These are phyloP conservation scores for Chloris gayana DNA, from an alignment of 176 grass and related monocot species.

Conservation along the genomic window DNA sequence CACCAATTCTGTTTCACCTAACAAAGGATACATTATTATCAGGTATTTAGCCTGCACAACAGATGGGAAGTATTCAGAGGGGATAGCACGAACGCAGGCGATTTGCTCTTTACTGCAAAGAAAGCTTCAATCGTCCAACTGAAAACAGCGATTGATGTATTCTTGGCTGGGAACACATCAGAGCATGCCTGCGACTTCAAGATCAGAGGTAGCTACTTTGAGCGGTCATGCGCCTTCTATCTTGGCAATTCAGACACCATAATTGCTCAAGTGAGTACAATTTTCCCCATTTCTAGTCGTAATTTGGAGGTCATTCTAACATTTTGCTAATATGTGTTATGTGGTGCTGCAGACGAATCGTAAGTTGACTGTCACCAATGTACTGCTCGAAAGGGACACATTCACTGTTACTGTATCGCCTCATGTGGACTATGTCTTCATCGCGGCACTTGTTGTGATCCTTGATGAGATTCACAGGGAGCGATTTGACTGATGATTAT, in stretches of 20 bases:
- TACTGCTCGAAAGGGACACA: constrained; percentile 58
- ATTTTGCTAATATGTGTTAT: neutral
- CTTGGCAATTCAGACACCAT: constrained; percentile 47
- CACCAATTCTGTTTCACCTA: neutral
- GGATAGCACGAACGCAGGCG: constrained; percentile 44
- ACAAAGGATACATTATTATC: neutral
- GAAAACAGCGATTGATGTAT: constrained; percentile 67
- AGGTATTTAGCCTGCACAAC: constrained; percentile 60
- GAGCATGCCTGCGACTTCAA: constrained; percentile 59
- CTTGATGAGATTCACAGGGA: constrained; percentile 71
- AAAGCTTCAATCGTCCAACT: constrained; percentile 58
- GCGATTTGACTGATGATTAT: neutral
- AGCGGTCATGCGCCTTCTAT: constrained; percentile 51
- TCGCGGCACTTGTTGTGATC: constrained; percentile 65
- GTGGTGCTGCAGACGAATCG: constrained; percentile 54
- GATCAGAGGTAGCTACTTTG: constrained; percentile 73
- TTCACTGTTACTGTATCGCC: constrained; percentile 62
- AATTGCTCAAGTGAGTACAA: constrained; percentile 59
- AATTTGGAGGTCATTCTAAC: neutral
- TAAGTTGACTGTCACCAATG: constrained; percentile 51
- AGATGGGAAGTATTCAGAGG: constrained; percentile 73
- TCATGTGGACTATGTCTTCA: constrained; percentile 60
- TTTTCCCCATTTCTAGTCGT: neutral
- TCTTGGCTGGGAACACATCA: constrained; percentile 60
- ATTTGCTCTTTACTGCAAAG: constrained; percentile 63